A percentile compares a stretch with the other conserved stretches of the same genome.
These are phyloP conservation scores for Metschnikowia baotianmanensis DNA, from an alignment of 805 yeast species.

Conservation along the genomic window DNA sequence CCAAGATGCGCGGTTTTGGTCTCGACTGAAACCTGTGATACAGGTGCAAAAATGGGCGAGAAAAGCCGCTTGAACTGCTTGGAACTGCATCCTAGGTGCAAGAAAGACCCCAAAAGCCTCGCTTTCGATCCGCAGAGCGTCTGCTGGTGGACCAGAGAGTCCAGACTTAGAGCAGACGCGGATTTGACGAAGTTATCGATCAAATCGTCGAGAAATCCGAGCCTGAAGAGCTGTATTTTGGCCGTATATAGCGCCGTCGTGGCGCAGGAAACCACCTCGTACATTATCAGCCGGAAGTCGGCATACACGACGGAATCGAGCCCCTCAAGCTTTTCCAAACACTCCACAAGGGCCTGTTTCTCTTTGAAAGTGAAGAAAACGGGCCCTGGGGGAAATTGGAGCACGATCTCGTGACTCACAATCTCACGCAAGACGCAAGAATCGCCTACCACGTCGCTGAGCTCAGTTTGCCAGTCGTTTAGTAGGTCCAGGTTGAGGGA, in stretches of 20 bases:
- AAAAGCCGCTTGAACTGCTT: slow-evolving; percentile 21
- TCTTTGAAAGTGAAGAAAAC: slow-evolving; percentile 6
- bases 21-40: slow-evolving; percentile 2
- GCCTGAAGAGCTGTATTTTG: slow-evolving; percentile 23
- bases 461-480: slow-evolving; percentile 37
- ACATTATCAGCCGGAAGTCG: slow-evolving; percentile 30
- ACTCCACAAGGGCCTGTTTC: slow-evolving; percentile 13
- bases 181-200: slow-evolving; percentile 21
- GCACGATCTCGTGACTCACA: slow-evolving; percentile 27
- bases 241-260: slow-evolving; percentile 25
- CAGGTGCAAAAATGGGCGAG: slow-evolving; percentile 17
- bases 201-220: slow-evolving; percentile 21
- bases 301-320: slow-evolving; percentile 24
- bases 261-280: slow-evolving; percentile 25
- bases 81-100: slow-evolving; percentile 36
- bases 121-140: slow-evolving; percentile 11
- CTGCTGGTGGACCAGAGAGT: slow-evolving; percentile 17
- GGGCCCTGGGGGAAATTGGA: slow-evolving; percentile 14
- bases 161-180: slow-evolving; percentile 11
- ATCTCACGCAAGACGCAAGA: slow-evolving; percentile 18
- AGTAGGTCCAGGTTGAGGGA: slow-evolving; percentile 29
- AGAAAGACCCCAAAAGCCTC: slow-evolving; percentile 25
- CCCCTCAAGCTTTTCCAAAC: slow-evolving; percentile 11
- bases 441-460: slow-evolving; percentile 26
- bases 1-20: slow-evolving; percentile 22